Evolutionary conservation across 805 yeast genomes (phyloP).

Genomic region (Pichia californica): DNA sequence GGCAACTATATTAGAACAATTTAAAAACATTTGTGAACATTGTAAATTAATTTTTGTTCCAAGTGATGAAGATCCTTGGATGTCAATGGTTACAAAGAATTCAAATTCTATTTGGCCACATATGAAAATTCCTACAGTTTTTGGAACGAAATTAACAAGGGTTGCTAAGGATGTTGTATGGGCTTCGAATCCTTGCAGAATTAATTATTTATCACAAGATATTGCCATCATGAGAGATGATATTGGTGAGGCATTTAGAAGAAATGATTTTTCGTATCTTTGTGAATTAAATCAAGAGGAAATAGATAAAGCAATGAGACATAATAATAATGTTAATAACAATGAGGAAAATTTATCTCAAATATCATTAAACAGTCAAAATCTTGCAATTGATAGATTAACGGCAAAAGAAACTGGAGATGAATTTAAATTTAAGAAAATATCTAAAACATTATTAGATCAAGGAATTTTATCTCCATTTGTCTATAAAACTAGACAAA

Average conservation of each 20-base stretch:
- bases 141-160: conserved; percentile 61
- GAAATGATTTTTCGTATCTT: conserved; percentile 59
- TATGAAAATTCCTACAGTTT: conserved; percentile 59
- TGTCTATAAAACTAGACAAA: conserved; percentile 49
- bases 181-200: conserved; percentile 73
- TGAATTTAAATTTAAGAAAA: conserved; percentile 54
- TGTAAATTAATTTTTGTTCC: conserved; percentile 72
- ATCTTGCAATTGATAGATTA: conserved; percentile 24
- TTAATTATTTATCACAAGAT: conserved; percentile 80
- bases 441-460: conserved; percentile 75
- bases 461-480: conserved; percentile 90
- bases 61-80: conserved; percentile 94
- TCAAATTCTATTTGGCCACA: conserved; percentile 65
- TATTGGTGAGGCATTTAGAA: conserved; percentile 57
- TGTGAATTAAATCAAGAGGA: conserved; percentile 18
- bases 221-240: conserved; percentile 71
- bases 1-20: conserved; percentile 57
- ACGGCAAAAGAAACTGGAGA: conserved; percentile 35
- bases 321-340: not conserved
- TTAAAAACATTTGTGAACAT: conserved; percentile 43
- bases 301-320: conserved; percentile 10
- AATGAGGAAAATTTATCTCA: not conserved
- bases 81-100: conserved; percentile 60
- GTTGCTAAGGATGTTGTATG: conserved; percentile 44
- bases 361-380: conserved; percentile 14